A percentile compares a stretch with the other conserved stretches of the same genome.
phyloP scores from a whole-genome alignment of 2,329 filamentous ascomycete genomes.

The Hypoxylon sp. region DNA sequence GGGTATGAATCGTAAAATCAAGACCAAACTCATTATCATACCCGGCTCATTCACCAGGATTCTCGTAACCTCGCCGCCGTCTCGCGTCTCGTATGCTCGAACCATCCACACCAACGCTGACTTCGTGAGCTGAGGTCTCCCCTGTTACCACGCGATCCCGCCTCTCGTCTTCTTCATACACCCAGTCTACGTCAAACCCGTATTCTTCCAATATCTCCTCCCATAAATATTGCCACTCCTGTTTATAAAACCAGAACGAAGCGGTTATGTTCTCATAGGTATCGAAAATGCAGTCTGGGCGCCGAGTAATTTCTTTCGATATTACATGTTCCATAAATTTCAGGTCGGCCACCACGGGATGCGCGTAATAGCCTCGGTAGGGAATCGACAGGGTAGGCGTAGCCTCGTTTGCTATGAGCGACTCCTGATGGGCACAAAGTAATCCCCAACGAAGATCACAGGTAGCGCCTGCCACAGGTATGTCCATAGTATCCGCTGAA shows the following conservation, averaged over 20 bases:
- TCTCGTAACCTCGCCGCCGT: conserved; percentile 31
- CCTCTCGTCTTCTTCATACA: conserved; percentile 34
- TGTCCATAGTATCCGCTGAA: conserved; percentile 4
- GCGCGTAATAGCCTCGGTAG: conserved; percentile 20
- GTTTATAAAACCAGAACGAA: not conserved
- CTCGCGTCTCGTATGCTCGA: conserved; percentile 20
- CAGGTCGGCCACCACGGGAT: not conserved
- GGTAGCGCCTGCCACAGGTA: conserved; percentile 6
- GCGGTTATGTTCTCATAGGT: not conserved
- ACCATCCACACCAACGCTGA: conserved; percentile 23
- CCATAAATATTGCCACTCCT: conserved; percentile 26
- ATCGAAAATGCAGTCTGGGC: conserved; percentile 40
- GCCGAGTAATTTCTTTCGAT: conserved; percentile 27
- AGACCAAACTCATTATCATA: not conserved
- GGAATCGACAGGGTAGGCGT: not conserved
- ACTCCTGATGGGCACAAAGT: not conserved
- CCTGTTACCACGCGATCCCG: conserved; percentile 30
- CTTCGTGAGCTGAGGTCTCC: conserved; percentile 44
- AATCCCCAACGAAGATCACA: fast-evolving
- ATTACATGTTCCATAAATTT: conserved; percentile 31
- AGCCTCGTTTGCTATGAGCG: not conserved
- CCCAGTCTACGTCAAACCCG: conserved; percentile 42
- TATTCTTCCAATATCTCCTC: conserved; percentile 35
- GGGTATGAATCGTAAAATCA: conserved; percentile 4
- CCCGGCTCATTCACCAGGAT: conserved; percentile 12